These are phyloP conservation scores for Citrullus colocynthis DNA, from an alignment of 306 rosid species.

Conservation along the genomic window DNA sequence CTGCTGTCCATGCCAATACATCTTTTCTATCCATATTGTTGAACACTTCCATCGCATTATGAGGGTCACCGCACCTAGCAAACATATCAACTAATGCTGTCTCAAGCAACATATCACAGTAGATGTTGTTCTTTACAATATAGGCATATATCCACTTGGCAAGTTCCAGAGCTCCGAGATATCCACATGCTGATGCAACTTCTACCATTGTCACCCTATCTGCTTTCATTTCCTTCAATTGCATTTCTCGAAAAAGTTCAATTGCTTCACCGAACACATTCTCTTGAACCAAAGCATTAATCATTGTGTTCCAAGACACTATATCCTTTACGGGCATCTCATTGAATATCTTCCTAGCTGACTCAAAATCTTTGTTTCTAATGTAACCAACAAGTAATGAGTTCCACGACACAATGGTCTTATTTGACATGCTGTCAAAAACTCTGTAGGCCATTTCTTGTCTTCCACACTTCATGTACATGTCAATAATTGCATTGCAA, in stretches of 20 bases:
- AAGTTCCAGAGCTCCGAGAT: slow-evolving; percentile 54
- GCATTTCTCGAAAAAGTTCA: slow-evolving; percentile 56
- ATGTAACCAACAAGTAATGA: slow-evolving; percentile 59
- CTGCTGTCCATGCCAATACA: slow-evolving; percentile 73
- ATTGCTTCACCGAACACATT: slow-evolving; percentile 57
- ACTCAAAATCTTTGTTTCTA: slow-evolving; percentile 34
- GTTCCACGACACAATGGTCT: slow-evolving; percentile 58
- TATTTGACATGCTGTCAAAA: slow-evolving; percentile 39
- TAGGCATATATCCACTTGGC: slow-evolving; percentile 53
- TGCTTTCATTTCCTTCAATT: slow-evolving; percentile 33
- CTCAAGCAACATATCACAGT: slow-evolving; percentile 53
- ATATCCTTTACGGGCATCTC: slow-evolving; percentile 49
- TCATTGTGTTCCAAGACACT: slow-evolving; percentile 78
- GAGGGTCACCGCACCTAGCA: slow-evolving; percentile 59
- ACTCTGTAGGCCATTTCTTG: slow-evolving; percentile 38
- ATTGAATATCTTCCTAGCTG: slow-evolving; percentile 40
- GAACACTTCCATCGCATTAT: slow-evolving; percentile 45
- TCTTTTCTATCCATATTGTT: slow-evolving; percentile 34
- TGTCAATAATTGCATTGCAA: slow-evolving; percentile 57
- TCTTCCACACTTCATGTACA: slow-evolving; percentile 70
- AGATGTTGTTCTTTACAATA: slow-evolving; percentile 33
- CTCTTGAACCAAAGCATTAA: slow-evolving; percentile 47
- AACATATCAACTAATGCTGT: slow-evolving; percentile 75
- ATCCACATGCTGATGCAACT: slow-evolving; percentile 68
- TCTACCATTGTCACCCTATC: slow-evolving; percentile 70